Evolutionary conservation across 1,139 yeast genomes (phyloP).

Genomic region (Lodderomyces elongisporus): DNA sequence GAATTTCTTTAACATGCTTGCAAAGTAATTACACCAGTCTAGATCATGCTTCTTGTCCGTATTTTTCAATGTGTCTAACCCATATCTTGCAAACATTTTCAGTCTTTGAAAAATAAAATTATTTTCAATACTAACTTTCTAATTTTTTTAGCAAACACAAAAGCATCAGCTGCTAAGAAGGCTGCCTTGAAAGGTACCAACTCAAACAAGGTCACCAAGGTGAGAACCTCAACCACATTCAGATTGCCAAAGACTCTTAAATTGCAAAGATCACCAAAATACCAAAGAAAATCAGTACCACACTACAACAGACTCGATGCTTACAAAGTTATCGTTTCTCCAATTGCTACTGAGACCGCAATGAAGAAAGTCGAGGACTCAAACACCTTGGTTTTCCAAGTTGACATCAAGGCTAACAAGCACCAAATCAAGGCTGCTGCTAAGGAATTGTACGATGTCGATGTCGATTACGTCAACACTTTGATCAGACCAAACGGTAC

Average conservation of each 20-base stretch:
- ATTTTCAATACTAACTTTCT: conserved; percentile 16
- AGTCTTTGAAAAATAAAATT: no score
- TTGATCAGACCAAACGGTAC: conserved; percentile 98
- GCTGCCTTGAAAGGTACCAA: conserved; percentile 98
- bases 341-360: conserved; percentile 98
- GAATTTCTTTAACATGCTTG: no score
- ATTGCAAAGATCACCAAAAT: conserved; percentile 91
- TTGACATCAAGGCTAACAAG: conserved; percentile 95
- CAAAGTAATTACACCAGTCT: no score
- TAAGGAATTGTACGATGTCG: conserved; percentile 97
- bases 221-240: conserved; percentile 94
- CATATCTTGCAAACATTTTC: no score
- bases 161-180: conserved; percentile 98
- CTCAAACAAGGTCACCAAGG: conserved; percentile 86
- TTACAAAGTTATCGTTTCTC: conserved; percentile 90
- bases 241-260: conserved; percentile 96
- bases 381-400: conserved; percentile 98
- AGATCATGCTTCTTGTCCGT: no score
- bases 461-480: conserved; percentile 90
- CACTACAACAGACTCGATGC: conserved; percentile 97
- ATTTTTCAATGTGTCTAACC: no score
- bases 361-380: conserved; percentile 99
- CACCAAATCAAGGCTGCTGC: conserved; percentile 97
- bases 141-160: conserved; percentile 35
- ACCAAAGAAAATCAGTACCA: conserved; percentile 94